A percentile compares a stretch with the other conserved stretches of the same genome.
phyloP scores from a whole-genome alignment of 768 basidiomycete species.

The Mycena polygramma region DNA sequence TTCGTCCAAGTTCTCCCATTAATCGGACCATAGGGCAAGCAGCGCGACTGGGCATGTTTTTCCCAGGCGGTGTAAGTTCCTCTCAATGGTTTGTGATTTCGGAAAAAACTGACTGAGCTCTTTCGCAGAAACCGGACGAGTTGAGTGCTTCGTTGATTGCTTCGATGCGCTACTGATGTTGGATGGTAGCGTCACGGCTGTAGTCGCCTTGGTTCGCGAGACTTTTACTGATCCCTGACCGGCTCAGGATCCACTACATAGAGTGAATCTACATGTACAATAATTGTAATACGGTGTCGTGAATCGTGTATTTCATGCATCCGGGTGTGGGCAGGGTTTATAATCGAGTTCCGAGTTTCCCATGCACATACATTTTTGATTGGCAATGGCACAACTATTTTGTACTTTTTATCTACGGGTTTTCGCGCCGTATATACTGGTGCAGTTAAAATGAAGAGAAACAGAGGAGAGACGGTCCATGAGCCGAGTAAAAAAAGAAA shows the following conservation, averaged over 20 bases:
- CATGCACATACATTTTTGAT: not conserved
- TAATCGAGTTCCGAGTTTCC: not conserved
- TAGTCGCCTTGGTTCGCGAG: slow-evolving; percentile 35
- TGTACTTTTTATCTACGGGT: not conserved
- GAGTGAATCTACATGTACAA: no score
- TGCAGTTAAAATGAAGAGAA: not conserved
- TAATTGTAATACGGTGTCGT: not conserved
- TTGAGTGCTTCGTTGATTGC: slow-evolving; percentile 4
- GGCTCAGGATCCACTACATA: not conserved
- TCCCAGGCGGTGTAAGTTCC: slow-evolving; percentile 35
- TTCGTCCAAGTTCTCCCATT: not conserved
- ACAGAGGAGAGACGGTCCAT: not conserved
- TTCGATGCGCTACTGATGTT: not conserved
- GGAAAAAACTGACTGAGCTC: not conserved
- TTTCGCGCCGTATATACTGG: not conserved
- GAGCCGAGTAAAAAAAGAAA: not conserved
- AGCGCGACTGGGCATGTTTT: slow-evolving; percentile 37
- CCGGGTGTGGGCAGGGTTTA: no score
- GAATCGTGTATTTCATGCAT: not conserved
- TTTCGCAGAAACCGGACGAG: slow-evolving; percentile 38
- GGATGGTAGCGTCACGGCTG: slow-evolving; percentile 30
- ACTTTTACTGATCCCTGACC: slow-evolving; percentile 5
- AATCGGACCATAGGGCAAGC: slow-evolving; percentile 26
- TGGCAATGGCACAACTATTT: not conserved
- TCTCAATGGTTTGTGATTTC: not conserved